Evolutionary conservation across 495 filamentous ascomycete species (phyloP).

Genomic region (Penicillium fimorum): DNA sequence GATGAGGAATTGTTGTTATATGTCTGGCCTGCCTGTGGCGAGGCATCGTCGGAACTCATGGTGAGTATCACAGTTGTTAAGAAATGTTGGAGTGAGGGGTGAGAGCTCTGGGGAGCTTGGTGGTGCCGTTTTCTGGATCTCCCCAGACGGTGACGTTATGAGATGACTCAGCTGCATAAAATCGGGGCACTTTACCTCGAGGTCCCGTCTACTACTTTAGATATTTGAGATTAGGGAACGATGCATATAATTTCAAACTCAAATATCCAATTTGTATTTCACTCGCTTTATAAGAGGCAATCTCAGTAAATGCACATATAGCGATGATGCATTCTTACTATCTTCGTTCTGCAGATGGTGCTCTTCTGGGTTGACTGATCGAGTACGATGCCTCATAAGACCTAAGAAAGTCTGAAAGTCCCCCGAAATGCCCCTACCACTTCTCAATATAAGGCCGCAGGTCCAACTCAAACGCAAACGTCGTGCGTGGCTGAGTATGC

Average conservation of each 20-base stretch:
- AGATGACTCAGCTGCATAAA: slow-evolving; percentile 4
- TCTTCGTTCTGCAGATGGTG: not conserved
- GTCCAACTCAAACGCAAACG: slow-evolving; percentile 85
- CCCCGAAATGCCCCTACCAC: slow-evolving; percentile 40
- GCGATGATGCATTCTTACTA: not conserved
- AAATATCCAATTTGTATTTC: not conserved
- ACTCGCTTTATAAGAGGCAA: not conserved
- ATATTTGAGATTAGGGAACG: too few relatives aligned
- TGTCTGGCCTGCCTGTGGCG: slow-evolving; percentile 17
- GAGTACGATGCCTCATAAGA: not conserved
- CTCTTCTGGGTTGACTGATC: not conserved
- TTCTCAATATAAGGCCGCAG: slow-evolving; percentile 79
- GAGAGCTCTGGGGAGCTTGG: not conserved
- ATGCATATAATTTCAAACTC: too few relatives aligned
- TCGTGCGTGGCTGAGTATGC: slow-evolving; percentile 78
- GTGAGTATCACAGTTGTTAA: not conserved
- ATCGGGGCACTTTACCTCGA: not conserved
- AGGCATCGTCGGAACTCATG: slow-evolving; percentile 30
- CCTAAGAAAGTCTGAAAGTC: not conserved
- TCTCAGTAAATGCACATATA: not conserved
- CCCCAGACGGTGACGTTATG: not conserved
- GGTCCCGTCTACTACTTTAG: not conserved
- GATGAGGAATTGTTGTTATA: slow-evolving; percentile 12
- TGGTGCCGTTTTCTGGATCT: not conserved
- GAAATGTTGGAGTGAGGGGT: not conserved